A percentile compares a stretch with the other conserved stretches of the same genome.
phyloP scores from a whole-genome alignment of 768 basidiomycete genomes.

The Mycena chlorophos region DNA sequence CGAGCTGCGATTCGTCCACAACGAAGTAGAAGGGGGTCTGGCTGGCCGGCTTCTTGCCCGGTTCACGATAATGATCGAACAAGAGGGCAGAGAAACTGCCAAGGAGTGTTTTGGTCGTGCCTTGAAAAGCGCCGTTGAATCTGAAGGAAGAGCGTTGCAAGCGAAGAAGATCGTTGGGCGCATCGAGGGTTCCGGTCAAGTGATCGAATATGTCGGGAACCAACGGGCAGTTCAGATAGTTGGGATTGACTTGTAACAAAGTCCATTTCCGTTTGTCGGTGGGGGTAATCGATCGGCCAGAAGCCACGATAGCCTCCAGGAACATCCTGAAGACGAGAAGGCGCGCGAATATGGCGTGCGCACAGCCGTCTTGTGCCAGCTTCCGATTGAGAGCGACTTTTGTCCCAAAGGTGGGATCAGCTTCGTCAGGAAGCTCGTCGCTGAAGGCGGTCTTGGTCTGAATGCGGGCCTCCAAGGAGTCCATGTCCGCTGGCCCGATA shows the following conservation, averaged over 20 bases:
- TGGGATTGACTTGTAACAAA: background rate
- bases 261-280: background rate
- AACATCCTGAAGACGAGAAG: background rate
- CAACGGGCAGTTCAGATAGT: background rate
- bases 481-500: too few relatives aligned
- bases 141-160: background rate
- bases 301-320: background rate
- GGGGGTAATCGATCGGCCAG: background rate
- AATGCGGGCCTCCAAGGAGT: too few relatives aligned
- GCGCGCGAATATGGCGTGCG: background rate
- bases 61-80: background rate
- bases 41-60: background rate
- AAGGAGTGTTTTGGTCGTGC: background rate
- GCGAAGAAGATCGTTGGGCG: background rate
- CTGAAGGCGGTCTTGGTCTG: background rate
- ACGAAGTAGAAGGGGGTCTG: background rate
- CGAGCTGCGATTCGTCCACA: background rate
- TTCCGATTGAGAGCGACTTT: background rate
- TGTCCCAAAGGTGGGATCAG: background rate
- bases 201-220: background rate
- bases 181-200: background rate
- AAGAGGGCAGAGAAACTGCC: background rate
- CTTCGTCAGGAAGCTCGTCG: background rate
- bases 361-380: background rate
- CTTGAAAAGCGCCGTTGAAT: too few relatives aligned